Base-by-base conservation (phyloP, 2,329 filamentous ascomycete genomes). In the Ophiostoma tasmaniense region DNA sequence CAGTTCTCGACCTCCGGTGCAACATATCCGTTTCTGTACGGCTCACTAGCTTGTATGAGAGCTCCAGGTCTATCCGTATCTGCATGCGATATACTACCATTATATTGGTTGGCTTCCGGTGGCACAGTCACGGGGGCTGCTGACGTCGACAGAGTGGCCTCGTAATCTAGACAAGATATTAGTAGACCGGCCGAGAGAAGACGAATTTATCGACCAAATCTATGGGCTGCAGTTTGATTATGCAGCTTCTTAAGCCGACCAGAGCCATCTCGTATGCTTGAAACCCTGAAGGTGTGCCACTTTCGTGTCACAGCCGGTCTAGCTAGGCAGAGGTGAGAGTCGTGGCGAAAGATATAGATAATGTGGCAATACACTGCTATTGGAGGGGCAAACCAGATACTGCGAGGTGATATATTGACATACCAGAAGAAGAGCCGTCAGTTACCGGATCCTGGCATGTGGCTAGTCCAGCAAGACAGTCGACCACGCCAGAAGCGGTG, bases 361-460 rank as follows among this genome's bases (percentile, higher is more conserved):
- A 20, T 14, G 11, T 28, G 55, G n/a, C 10, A 55, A 13, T 5
- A 2, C 5, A 25, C 8, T 25, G 3, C n/a, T 14, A 22, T 25
- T 8, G n/a, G 50, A 25, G 1, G 11, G 22, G 3, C 17, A 11
- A 62, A 33, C 14, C 14, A 35, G 2, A 5, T 8, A 33, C 11
- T 30, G 2, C 20, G 17, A 17, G 2, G 5, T 20, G 17, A 7
- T n/a, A 22, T n/a, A 37, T 30, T 20, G 55, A 75, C 78, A 68
- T 75, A 81, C 79, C 76, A 74, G 75, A 72, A 33, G 71, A 68
- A 55, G 77, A 71, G 33, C 78, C 77, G 72, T 76, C 76, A 28
- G 75, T 72, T 61, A 76, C 74, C 68, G 76, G 79, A n/a, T 78
- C 75, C 37, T 76, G 72, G 69, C 79, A 81, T 67, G 78, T 69